phyloP scores from a whole-genome alignment of 306 rosid species.

The Carpinus fangiana region DNA sequence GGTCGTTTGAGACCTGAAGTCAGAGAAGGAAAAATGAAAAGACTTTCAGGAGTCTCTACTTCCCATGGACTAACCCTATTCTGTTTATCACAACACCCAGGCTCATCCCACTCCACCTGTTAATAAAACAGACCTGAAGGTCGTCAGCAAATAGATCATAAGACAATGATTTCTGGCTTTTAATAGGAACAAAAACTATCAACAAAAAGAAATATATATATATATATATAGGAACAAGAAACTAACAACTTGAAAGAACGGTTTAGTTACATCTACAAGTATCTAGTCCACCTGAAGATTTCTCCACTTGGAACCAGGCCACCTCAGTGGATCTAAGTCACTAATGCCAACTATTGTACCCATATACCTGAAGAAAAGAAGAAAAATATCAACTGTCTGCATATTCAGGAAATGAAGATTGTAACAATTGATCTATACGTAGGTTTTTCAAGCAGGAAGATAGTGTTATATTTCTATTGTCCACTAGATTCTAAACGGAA shows the following conservation, averaged over 20 bases:
- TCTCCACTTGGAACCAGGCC: constrained; percentile 98
- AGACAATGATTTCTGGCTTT: background rate
- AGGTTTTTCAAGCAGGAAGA: background rate
- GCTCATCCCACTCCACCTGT: constrained; percentile 99
- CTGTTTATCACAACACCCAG: constrained; percentile 92
- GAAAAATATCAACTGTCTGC: constrained; percentile 19
- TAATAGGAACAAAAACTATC: background rate
- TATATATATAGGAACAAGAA: background rate
- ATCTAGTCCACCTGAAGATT: constrained; percentile 72
- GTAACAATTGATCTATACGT: no score
- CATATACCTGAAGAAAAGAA: constrained; percentile 67
- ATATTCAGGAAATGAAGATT: background rate
- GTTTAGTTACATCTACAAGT: background rate
- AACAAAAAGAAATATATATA: no score
- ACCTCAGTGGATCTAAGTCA: constrained; percentile 90
- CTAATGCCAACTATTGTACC: constrained; percentile 80
- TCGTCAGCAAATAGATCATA: constrained; percentile 6
- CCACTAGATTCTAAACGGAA: background rate
- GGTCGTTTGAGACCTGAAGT: constrained; percentile 88
- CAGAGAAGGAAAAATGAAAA: constrained; percentile 86
- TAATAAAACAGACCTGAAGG: background rate
- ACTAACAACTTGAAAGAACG: background rate
- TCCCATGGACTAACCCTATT: constrained; percentile 95
- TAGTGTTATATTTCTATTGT: background rate
- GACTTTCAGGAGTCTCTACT: constrained; percentile 95